Conservation (phyloP, 441 rosid species). For the Lepidium campestre region DNA sequence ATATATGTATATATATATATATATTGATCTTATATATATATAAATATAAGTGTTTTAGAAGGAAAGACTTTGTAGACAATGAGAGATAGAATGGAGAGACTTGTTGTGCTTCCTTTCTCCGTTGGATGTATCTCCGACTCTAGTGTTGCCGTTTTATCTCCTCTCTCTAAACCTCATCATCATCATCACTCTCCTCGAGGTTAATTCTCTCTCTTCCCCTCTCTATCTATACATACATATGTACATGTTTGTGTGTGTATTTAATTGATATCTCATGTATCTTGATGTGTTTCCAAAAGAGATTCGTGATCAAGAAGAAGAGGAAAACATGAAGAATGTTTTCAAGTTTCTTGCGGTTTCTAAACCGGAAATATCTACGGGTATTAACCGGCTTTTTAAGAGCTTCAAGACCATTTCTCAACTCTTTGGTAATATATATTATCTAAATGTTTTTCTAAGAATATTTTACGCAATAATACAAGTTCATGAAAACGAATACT, state of each 20-base stretch:
- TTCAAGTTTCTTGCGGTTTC: conserved; percentile 36
- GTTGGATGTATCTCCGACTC: conserved; percentile 88
- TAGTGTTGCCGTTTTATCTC: conserved; percentile 56
- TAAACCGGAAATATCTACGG: conserved; percentile 65
- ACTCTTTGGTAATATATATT: conserved; percentile 62
- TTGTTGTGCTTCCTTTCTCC: conserved; percentile 87
- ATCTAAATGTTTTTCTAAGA: no score
- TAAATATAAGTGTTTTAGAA: conserved; percentile 13
- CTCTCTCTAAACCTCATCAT: conserved; percentile 30
- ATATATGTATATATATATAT: neutral
- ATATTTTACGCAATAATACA: neutral
- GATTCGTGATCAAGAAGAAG: conserved; percentile 40
- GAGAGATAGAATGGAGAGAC: conserved; percentile 89
- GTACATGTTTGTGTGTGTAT: neutral
- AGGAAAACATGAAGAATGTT: conserved; percentile 54
- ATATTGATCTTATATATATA: neutral
- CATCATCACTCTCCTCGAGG: conserved; percentile 40
- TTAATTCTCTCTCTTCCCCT: conserved; percentile 9
- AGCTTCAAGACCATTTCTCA: conserved; percentile 71
- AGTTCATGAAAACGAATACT: no score
- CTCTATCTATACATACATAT: neutral
- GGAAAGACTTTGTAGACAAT: conserved; percentile 36
- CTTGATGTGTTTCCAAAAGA: conserved; percentile 30
- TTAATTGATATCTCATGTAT: neutral
- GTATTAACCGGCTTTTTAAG: conserved; percentile 59